Base-by-base conservation (phyloP, 805 yeast species). In the Starmerella geochares region DNA sequence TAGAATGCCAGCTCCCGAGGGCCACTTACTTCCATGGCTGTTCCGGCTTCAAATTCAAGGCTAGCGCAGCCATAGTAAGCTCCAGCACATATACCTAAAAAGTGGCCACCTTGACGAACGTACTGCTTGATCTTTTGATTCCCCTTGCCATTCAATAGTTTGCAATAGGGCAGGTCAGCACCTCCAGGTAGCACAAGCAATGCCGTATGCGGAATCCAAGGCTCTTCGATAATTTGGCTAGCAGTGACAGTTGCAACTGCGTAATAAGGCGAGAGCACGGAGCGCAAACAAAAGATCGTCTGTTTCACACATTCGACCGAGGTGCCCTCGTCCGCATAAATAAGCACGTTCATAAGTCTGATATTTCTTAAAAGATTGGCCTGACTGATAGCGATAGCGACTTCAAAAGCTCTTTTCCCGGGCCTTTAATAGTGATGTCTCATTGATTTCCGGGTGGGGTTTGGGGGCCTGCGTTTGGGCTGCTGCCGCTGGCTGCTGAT, bases 161-260 rank as follows among this genome's bases (percentile, higher is more conserved):
- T 70, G 55, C 95, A 85, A 57, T 81, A 78, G 0, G 96, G 96
- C 46, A 86, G 68, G 63, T 92, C 98, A 0, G 97, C 96, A 7
- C 99, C 99, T 3, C 98, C 99, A 0, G 98, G 99, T 24, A 92
- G 65, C 1, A 87, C 95, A 38, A 92, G 62, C 55, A 85, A 69
- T 0, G 94, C 70, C 0, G 96, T 84, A 60, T 84, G 84, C 7
- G 76, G 60, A 54, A 75, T 74, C 99, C 98, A 92, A 0, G 98
- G 96, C 60, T 92, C 96, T 21, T 77, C 74, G 46, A 75, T 65
- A 17, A 92, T 62, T 0, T 83, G 76, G 14, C 67, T 64, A 16
- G 83, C 78, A 28, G 79, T 77, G 0, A 86, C 81, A 1, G 83
- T 73, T 17, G 79, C 71, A 3, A 92, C 96, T 0, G 95, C 94